These are phyloP conservation scores for Chenopodium album DNA, from an alignment of 148 eudicot genomes.

Conservation along the genomic window DNA sequence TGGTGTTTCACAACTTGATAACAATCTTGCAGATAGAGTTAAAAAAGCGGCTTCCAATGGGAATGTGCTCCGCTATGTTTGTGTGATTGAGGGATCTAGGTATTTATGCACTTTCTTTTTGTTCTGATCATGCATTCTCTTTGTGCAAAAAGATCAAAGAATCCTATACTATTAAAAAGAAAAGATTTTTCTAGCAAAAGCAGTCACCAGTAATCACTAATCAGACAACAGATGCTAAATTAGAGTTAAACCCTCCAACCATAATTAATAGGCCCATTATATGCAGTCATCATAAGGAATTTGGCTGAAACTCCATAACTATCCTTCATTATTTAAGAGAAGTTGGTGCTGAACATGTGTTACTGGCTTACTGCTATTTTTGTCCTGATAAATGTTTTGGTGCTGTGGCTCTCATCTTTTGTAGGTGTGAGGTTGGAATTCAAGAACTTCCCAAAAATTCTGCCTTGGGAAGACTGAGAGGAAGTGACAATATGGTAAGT, in stretches of 20 bases:
- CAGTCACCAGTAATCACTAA: neutral
- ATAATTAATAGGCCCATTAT: neutral
- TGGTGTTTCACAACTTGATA: conserved; percentile 79
- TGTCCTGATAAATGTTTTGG: neutral
- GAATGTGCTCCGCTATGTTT: conserved; percentile 87
- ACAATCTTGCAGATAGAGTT: conserved; percentile 57
- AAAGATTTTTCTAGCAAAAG: neutral
- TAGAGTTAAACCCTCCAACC: neutral
- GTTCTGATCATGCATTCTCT: neutral
- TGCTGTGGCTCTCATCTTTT: conserved; percentile 15
- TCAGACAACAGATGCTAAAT: neutral
- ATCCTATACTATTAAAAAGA: neutral
- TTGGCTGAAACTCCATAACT: neutral
- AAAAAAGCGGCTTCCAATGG: conserved; percentile 68
- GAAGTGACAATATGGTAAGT: conserved; percentile 94
- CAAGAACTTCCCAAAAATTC: conserved; percentile 78
- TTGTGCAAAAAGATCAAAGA: conserved; percentile 9
- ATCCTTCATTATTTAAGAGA: neutral
- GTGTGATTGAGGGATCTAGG: conserved; percentile 79
- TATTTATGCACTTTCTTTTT: conserved; percentile 26
- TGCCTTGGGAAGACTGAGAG: conserved; percentile 75
- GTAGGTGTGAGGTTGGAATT: conserved; percentile 88
- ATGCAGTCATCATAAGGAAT: too few relatives aligned
- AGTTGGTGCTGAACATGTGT: neutral
- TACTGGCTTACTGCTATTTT: neutral